A percentile compares a stretch with the other conserved stretches of the same genome.
Evolutionary conservation across 768 basidiomycete species (phyloP).

Genomic region (Trametes maxima): DNA sequence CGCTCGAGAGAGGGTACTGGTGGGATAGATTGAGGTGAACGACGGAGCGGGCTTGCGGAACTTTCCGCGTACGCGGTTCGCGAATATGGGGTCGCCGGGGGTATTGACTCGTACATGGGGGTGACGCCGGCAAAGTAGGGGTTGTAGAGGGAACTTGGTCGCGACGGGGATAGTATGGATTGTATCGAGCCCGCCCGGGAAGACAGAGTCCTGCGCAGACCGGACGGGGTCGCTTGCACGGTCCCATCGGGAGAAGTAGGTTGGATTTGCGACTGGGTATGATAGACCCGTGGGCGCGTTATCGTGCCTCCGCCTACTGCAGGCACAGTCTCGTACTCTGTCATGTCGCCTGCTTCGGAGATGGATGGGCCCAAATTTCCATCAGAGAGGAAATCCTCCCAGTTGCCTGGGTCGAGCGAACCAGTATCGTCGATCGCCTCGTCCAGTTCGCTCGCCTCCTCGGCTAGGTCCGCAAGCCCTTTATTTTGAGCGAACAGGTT

Average conservation of each 20-base stretch:
- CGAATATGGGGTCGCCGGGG: constrained; percentile 11
- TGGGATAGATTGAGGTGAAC: constrained; percentile 25
- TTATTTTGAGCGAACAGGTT: constrained; percentile 68
- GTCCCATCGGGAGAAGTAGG: constrained; percentile 39
- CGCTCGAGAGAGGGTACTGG: constrained; percentile 32
- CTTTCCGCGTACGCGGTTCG: constrained; percentile 15
- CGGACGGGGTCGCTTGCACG: constrained; percentile 5
- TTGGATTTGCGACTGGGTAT: constrained; percentile 79
- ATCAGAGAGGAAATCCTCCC: constrained; percentile 62
- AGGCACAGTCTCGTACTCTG: constrained; percentile 85
- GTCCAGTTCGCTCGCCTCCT: constrained; percentile 52
- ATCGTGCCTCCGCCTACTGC: constrained; percentile 91
- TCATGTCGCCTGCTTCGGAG: constrained; percentile 39
- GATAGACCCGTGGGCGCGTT: constrained; percentile 81
- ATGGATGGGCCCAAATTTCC: constrained; percentile 48
- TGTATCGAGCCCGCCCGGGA: constrained; percentile 10
- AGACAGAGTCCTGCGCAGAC: constrained; percentile 1
- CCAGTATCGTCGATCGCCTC: constrained; percentile 47
- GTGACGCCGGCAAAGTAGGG: constrained; percentile 29
- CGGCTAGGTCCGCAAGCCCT: constrained; percentile 75
- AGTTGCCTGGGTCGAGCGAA: constrained; percentile 69
- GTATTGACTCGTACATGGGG: constrained; percentile 23
- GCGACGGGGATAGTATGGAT: constrained; percentile 12
- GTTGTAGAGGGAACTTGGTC: constrained; percentile 23
- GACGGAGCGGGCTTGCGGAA: constrained; percentile 18